Conservation (phyloP, 345 rosid genomes). For the Brassica cretica region DNA sequence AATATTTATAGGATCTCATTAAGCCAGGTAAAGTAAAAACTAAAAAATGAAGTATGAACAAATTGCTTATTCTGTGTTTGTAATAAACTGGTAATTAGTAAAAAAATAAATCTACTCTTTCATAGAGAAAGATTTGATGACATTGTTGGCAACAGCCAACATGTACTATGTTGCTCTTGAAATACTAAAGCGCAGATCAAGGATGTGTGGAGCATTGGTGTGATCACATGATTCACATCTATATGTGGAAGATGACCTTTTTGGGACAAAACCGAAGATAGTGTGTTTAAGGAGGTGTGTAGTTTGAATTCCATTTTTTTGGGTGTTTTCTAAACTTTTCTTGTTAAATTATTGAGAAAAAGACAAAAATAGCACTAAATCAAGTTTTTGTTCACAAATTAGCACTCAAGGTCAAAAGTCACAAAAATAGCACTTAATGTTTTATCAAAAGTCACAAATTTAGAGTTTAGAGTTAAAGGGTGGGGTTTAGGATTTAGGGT, state of each 20-base stretch:
- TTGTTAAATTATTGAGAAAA: neutral
- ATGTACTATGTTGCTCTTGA: neutral
- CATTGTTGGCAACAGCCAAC: neutral
- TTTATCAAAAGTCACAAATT: no score
- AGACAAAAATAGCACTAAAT: no score
- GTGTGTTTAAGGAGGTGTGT: constrained; percentile 90
- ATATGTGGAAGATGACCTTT: constrained; percentile 88
- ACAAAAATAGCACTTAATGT: no score
- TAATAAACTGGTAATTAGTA: no score
- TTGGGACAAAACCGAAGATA: constrained; percentile 98
- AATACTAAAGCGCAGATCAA: neutral
- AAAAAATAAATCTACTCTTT: neutral
- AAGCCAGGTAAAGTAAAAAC: no score
- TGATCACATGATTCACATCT: constrained; percentile 54
- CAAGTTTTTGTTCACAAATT: no score
- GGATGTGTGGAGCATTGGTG: constrained; percentile 98
- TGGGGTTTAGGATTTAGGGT: no score
- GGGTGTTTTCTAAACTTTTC: neutral
- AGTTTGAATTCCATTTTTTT: constrained; percentile 20
- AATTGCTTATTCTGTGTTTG: no score
- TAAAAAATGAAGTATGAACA: neutral
- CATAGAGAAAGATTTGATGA: neutral
- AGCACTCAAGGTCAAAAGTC: no score
- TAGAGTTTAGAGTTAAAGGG: no score
- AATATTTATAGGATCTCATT: no score